These are phyloP conservation scores for Claviceps sp. DNA, from an alignment of 2,329 filamentous ascomycete genomes.

Conservation along the genomic window DNA sequence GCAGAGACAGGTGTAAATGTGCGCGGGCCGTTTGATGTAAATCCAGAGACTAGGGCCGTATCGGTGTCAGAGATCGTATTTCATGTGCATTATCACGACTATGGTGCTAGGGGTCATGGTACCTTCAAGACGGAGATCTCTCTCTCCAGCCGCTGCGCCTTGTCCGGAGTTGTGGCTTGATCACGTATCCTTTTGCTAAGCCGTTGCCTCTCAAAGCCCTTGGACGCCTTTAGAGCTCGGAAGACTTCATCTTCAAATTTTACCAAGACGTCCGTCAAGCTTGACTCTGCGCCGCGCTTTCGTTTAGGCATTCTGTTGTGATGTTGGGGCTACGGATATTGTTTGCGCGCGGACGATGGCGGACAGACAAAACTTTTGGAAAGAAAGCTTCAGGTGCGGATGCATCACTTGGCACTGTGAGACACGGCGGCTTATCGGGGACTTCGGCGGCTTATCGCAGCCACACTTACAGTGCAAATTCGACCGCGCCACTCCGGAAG, in stretches of 20 bases:
- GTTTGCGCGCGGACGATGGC: not conserved
- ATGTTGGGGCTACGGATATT: not conserved
- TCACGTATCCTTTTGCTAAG: conserved; percentile 46
- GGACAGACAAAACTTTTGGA: not conserved
- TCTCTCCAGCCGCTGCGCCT: conserved; percentile 46
- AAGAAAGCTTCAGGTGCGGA: not conserved
- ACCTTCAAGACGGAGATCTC: conserved; percentile 46
- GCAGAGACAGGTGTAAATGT: conserved; percentile 40
- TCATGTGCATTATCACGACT: not conserved
- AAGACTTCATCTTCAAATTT: conserved; percentile 47
- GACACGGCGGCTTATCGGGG: not conserved
- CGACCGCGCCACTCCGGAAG: not conserved
- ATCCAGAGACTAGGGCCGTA: conserved; percentile 34
- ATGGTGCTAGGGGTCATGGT: not conserved
- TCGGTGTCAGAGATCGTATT: not conserved
- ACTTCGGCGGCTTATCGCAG: not conserved
- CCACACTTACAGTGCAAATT: not conserved
- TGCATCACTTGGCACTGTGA: not conserved
- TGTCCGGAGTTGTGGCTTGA: conserved; percentile 29
- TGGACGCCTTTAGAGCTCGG: conserved; percentile 57
- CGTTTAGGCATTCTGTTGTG: conserved; percentile 39
- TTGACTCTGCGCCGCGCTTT: conserved; percentile 34
- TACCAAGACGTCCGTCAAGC: conserved; percentile 35
- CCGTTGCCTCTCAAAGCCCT: conserved; percentile 68
- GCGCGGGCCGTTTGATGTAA: conserved; percentile 43